Conservation (phyloP, 257 asterid species). For the Primulina eburnea region DNA sequence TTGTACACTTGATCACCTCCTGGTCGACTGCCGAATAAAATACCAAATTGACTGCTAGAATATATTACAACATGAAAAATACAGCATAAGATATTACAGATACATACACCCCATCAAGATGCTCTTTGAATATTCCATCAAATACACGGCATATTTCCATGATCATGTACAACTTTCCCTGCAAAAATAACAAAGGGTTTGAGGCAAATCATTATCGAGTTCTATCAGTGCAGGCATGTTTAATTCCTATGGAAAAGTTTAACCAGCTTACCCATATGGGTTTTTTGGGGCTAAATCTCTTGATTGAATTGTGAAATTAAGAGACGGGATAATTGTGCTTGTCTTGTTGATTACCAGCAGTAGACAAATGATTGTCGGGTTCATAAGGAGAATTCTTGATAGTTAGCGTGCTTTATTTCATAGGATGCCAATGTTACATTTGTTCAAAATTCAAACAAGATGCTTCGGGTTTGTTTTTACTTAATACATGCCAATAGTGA, state of each 20-base stretch:
- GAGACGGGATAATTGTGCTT: not conserved
- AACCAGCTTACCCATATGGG: not conserved
- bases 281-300: not conserved
- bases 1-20: slow-evolving; percentile 77
- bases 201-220: not conserved
- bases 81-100: slow-evolving; percentile 10
- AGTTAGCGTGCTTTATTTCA: not conserved
- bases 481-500: not conserved
- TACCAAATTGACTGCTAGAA: slow-evolving; percentile 6
- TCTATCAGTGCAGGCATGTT: not conserved
- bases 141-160: slow-evolving; percentile 76
- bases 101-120: slow-evolving; percentile 79
- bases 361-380: not conserved
- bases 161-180: slow-evolving; percentile 78
- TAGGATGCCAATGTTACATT: no score
- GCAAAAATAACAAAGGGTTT: slow-evolving; percentile 14
- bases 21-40: slow-evolving; percentile 53
- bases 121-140: slow-evolving; percentile 75
- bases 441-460: no score
- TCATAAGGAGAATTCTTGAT: not conserved
- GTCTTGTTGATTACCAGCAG: no score
- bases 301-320: not conserved
- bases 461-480: no score
- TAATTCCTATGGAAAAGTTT: not conserved
- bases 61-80: slow-evolving; percentile 1